Conservation (phyloP, 129 eudicot species). For the Glebionis coronaria region DNA sequence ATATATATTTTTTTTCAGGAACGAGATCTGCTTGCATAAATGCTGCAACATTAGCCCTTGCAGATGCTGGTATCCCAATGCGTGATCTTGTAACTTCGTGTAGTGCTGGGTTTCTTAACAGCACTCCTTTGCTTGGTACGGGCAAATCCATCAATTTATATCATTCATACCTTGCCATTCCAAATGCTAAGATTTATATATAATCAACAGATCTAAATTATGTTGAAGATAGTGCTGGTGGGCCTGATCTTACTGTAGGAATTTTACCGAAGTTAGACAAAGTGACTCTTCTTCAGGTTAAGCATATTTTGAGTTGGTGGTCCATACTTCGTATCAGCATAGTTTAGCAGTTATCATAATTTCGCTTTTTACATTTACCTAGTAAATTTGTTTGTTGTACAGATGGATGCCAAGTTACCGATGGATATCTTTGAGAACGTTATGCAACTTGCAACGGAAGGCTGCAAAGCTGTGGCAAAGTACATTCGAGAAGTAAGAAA, state of each 20-base stretch:
- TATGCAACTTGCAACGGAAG: conserved; percentile 90
- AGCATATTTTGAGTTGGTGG: conserved; percentile 1
- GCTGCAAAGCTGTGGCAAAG: conserved; percentile 92
- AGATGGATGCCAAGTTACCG: conserved; percentile 94
- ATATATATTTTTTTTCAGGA: conserved; percentile 37
- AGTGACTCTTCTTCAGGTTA: conserved; percentile 94
- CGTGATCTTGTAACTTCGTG: conserved; percentile 92
- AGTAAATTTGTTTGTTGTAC: conserved; percentile 4
- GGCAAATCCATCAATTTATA: neutral
- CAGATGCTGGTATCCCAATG: conserved; percentile 98
- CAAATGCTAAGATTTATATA: conserved; percentile 13
- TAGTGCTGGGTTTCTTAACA: conserved; percentile 82
- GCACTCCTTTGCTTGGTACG: conserved; percentile 82
- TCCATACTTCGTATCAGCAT: neutral
- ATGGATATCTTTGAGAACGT: conserved; percentile 79
- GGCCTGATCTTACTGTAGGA: conserved; percentile 94
- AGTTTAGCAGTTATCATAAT: neutral
- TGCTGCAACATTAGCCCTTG: conserved; percentile 86
- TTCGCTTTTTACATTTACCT: neutral
- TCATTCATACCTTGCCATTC: conserved; percentile 2
- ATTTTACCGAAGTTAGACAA: conserved; percentile 82
- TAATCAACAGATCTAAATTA: conserved; percentile 70
- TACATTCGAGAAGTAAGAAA: conserved; percentile 79
- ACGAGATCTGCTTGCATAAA: conserved; percentile 96
- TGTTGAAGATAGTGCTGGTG: conserved; percentile 97